Base-by-base conservation (phyloP, 345 rosid species). In the Kandelia obovata region DNA sequence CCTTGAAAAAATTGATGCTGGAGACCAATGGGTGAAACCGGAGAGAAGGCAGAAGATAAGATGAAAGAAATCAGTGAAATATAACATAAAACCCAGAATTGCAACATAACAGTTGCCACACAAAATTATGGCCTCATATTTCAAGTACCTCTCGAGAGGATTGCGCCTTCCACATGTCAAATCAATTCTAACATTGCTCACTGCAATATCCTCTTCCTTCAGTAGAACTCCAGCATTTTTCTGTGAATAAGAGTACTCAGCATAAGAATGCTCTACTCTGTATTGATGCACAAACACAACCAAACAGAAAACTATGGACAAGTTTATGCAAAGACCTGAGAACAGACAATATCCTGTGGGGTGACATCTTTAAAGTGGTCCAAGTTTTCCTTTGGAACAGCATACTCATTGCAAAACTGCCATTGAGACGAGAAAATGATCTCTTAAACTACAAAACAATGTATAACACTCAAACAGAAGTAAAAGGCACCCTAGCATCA, bases 1-100 rank as follows among this genome's bases (percentile, higher is more conserved):
- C 98, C 98, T 88, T 83, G 85, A 85, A 94, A 83, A 94, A 94
- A 39, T 89, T 82, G 87, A 94, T 88, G 86, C 98, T 94, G 92
- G 70, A 69, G 66, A 73, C 53, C 75, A 58, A 55, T 39, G 53
- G 46, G 61, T 21, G 49, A 64, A 68, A 67, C 61, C 61, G 27
- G 58, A 43, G 43, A 67, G 68, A 53, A 32, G 13, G 34, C 17
- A 26, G 37, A 9, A 68, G 77, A 47, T 39, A 65, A 61, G 53
- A 61, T 53, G 17, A 58, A 68, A 19, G 46, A 23, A 35, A 37
- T 67, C 21, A 78, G 62, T n/a, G 65, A 43, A 58, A 49, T 69
- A 8, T n/a, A 56, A 9, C 5, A 60, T 31, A 11, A 30, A 39
- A 20, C 13, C 26, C 27, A 53, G 57, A 11, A 39, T 68, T n/a